Base-by-base conservation (phyloP, 768 basidiomycete genomes). In the Lactarius deliciosus region DNA sequence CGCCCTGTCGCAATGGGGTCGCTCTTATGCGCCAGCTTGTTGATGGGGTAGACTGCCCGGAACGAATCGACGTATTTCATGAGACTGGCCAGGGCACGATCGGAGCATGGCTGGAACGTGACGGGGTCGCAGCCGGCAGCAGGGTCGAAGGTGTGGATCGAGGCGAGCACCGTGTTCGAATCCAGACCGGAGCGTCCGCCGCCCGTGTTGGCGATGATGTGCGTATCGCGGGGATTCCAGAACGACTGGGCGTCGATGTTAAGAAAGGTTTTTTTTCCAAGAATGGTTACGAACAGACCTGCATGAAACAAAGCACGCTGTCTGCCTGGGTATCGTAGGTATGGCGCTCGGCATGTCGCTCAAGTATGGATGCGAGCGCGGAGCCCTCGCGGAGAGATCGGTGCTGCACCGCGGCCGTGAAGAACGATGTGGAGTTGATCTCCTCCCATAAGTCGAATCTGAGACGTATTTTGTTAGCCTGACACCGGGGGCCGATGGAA, bases 91-190 rank as follows among this genome's bases (percentile, higher is more conserved):
- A 92, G 79, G 0, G 89, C 89, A 70, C 83, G 83, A 77, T 91
- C 89, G 0, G 90, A 92, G 74, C 91, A 92, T 1, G 91, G 91
- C 72, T 92, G 90, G 81, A 91, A 92, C 1, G 91, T 91, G 11
- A 75, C 77, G 2, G 81, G 78, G 73, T 92, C 90, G 72, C 90
- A 92, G 43, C 86, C 89, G 6, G 89, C 91, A 40, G 79, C 73
- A 22, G 82, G 76, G 71, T 92, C 90, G 74, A 90, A 91, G 10
- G 85, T 88, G 72, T 91, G 88, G 69, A 90, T 88, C 25, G 86
- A 88, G 25, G 88, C 82, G 25, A 94, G 79, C 20, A 85, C 60
- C 20, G 60, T 64, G 22, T 62, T 66, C 15, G 65, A 28, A 43
- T 63, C 91, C 66, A 83, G 85, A 8, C 90, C 90, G 16, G 86